A percentile compares a stretch with the other conserved stretches of the same genome.
Evolutionary conservation across 495 filamentous ascomycete genomes (phyloP).

Genomic region (Penicillium salamii): DNA sequence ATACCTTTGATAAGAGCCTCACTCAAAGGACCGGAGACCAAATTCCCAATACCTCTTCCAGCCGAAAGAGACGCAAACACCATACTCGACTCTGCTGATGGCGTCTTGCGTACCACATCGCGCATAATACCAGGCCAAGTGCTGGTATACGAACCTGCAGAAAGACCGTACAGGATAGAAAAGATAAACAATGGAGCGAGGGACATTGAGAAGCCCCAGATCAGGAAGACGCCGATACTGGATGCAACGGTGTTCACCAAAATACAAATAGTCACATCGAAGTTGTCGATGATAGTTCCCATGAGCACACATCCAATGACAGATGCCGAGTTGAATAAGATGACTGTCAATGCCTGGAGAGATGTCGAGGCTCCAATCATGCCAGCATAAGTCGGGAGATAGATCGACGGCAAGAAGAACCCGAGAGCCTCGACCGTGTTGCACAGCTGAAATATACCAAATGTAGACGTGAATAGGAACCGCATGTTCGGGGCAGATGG

Average conservation of each 20-base stretch:
- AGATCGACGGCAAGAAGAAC: conserved; percentile 59
- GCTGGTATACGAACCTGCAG: conserved; percentile 54
- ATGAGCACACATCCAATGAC: conserved; percentile 54
- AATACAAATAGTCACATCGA: conserved; percentile 55
- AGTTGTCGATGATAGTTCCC: conserved; percentile 52
- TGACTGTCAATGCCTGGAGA: conserved; percentile 30
- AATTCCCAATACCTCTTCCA: conserved; percentile 60
- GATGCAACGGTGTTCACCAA: conserved; percentile 51
- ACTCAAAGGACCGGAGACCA: conserved; percentile 55
- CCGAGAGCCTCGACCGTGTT: conserved; percentile 56
- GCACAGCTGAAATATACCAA: conserved; percentile 48
- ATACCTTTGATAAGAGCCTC: conserved; percentile 41
- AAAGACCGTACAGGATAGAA: conserved; percentile 58
- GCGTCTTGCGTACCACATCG: conserved; percentile 37
- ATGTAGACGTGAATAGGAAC: conserved; percentile 44
- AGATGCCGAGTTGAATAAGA: conserved; percentile 49
- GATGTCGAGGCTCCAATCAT: conserved; percentile 35
- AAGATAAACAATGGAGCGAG: conserved; percentile 56
- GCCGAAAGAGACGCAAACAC: conserved; percentile 54
- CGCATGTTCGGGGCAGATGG: conserved; percentile 22
- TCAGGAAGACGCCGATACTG: conserved; percentile 53
- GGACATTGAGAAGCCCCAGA: conserved; percentile 59
- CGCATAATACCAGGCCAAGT: conserved; percentile 57
- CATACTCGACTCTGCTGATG: conserved; percentile 46
- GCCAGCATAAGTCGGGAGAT: conserved; percentile 54